Base-by-base conservation (phyloP, 192 early-diverging fungal species). In the Spinellus fusiger region DNA sequence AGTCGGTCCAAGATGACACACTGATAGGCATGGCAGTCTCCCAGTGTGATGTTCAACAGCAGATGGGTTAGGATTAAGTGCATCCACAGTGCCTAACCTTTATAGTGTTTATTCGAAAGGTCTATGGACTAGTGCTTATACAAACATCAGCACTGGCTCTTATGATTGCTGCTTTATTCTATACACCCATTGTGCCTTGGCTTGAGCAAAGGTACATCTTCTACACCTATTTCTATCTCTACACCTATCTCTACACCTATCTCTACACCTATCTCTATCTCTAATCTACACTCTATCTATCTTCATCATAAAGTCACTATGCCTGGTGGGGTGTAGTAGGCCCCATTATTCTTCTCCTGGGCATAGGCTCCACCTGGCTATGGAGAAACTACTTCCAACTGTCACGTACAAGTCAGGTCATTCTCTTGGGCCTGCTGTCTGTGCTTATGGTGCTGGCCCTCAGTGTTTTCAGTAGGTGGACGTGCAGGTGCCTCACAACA, bases 311-410 rank as follows among this genome's bases (percentile, higher is more conserved):
- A 35, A 51, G 48, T 50, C 35, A 49, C 22, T 61, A 61, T 50
- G 48, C 28, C 31, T 61, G 59, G 59, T 61, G 47, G 48, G 25
- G 49, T 23, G 32, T 51, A 5, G 16, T 61, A 25, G 34, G 49
- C 37, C 59, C 59, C 12, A 49, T 48, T 27, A 35, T 33, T 20
- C 20, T 61, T 2, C 26, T 61, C 4, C 27, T 32, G 49, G 23
- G 34, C 0, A 31, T 50, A 3, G 25, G 13, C 10, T 20, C 31
- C 34, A 51, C 48, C 48, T 48, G 49, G 15, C 32, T 61, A 5
- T 61, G 59, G 59, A 33, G 31, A n/a, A 46, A 61, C 6, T 61
- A 61, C 5, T 61, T 49, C 27, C 59, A 51, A 26, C 8, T 61
- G 13, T 61, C 59, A 8, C 29, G 33, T 16, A 15, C 26, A 7